Percentiles rank a stretch among this genome's conserved stretches.
These are phyloP conservation scores for Phytophthora nicotianae DNA, from an alignment of 352 stramenopile genomes.

Conservation along the genomic window DNA sequence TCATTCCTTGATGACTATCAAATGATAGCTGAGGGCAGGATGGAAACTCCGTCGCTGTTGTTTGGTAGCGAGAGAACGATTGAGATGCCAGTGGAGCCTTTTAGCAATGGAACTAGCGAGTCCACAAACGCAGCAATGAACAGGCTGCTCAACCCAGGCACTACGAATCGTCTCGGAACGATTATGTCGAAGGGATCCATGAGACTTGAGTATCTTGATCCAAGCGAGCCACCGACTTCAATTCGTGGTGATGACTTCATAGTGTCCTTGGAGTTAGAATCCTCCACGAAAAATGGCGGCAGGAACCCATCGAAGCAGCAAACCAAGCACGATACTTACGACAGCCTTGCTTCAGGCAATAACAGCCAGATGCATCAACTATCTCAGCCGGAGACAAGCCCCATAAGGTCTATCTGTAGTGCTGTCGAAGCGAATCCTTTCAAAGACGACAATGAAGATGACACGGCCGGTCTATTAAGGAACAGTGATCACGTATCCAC, in stretches of 20 bases:
- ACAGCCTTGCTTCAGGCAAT: slow-evolving; percentile 9
- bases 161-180: slow-evolving; percentile 27
- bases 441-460: slow-evolving; percentile 25
- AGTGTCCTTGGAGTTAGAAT: slow-evolving; percentile 7
- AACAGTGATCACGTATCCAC: slow-evolving; percentile 18
- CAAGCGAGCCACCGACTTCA: slow-evolving; percentile 40
- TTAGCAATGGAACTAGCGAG: slow-evolving; percentile 30
- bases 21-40: slow-evolving; percentile 18
- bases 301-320: slow-evolving; percentile 7
- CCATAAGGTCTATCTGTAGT: slow-evolving; percentile 12
- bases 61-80: slow-evolving; percentile 36
- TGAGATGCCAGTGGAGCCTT: slow-evolving; percentile 28
- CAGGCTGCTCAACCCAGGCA: slow-evolving; percentile 30
- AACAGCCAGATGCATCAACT: slow-evolving; percentile 18
- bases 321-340: slow-evolving; percentile 14
- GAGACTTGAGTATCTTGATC: slow-evolving; percentile 44
- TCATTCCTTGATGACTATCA: slow-evolving; percentile 42
- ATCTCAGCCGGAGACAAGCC: slow-evolving; percentile 22
- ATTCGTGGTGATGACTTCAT: slow-evolving; percentile 18
- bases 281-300: not conserved
- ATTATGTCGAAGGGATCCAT: slow-evolving; percentile 43
- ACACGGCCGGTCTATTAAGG: slow-evolving; percentile 12
- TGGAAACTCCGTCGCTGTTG: slow-evolving; percentile 28
- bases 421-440: slow-evolving; percentile 9
- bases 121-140: slow-evolving; percentile 32